phyloP scores from a whole-genome alignment of 1,284 basidiomycete genomes.

The Rhodotorula sp. region DNA sequence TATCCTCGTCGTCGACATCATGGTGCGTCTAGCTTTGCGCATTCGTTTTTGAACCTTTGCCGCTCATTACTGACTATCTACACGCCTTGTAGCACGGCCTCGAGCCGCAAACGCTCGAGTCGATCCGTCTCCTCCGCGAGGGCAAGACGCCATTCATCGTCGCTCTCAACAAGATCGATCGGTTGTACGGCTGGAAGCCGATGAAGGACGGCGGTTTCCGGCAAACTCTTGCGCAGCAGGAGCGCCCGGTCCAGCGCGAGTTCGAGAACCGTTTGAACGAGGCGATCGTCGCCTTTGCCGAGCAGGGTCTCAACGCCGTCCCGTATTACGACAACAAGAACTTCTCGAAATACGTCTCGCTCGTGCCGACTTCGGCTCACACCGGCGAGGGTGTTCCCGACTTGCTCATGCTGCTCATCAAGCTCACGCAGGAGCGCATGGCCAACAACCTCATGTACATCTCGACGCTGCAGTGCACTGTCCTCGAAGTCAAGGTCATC shows the following conservation, averaged over 20 bases:
- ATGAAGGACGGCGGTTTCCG: slow-evolving; percentile 90
- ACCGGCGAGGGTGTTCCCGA: slow-evolving; percentile 99
- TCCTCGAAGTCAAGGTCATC: slow-evolving; percentile 98
- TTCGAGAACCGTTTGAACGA: slow-evolving; percentile 86
- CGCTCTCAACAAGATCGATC: slow-evolving; percentile 99
- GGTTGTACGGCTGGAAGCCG: slow-evolving; percentile 92
- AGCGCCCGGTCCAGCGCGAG: slow-evolving; percentile 77
- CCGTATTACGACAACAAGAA: slow-evolving; percentile 98
- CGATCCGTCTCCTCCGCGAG: slow-evolving; percentile 85
- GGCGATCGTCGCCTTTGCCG: slow-evolving; percentile 89
- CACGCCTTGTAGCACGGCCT: slow-evolving; percentile 74
- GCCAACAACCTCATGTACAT: slow-evolving; percentile 97
- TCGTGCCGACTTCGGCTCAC: slow-evolving; percentile 96
- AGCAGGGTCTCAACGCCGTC: slow-evolving; percentile 93
- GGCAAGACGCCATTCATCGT: slow-evolving; percentile 99
- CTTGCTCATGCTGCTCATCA: slow-evolving; percentile 97
- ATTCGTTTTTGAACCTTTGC: neutral
- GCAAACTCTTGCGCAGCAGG: slow-evolving; percentile 86
- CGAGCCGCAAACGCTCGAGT: slow-evolving; percentile 96
- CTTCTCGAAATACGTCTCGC: slow-evolving; percentile 88
- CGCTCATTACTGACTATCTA: slow-evolving; percentile 16
- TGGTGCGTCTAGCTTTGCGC: slow-evolving; percentile 58
- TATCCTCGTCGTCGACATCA: slow-evolving; percentile 98
- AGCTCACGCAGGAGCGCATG: slow-evolving; percentile 98
- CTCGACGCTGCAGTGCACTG: slow-evolving; percentile 97